Evolutionary conservation across 352 stramenopile genomes (phyloP).

Genomic region (Blastocystis sp.): DNA sequence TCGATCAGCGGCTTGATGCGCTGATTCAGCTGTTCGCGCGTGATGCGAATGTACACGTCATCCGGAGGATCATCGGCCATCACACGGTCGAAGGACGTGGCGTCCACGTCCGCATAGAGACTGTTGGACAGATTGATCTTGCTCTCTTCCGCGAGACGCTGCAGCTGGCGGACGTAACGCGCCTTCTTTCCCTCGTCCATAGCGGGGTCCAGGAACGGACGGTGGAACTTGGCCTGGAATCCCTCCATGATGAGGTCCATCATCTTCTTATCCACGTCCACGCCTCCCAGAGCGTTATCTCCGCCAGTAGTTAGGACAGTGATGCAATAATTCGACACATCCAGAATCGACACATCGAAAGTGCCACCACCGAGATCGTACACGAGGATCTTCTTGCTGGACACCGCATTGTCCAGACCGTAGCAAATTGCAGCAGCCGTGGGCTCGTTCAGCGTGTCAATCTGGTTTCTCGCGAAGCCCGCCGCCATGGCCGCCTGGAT

Average conservation of each 20-base stretch:
- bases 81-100: background rate
- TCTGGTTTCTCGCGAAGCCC: background rate
- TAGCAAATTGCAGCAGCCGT: conserved; percentile 53
- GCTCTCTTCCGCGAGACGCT: background rate
- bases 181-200: background rate
- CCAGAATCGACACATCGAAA: conserved; percentile 75
- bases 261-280: conserved; percentile 77
- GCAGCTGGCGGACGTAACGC: background rate
- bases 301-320: conserved; percentile 79
- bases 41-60: background rate
- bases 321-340: background rate
- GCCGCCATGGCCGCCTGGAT: conserved; percentile 15
- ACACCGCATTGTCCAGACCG: conserved; percentile 16
- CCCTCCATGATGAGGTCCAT: background rate
- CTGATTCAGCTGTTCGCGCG: background rate
- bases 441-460: conserved; percentile 59
- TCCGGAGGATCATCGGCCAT: background rate
- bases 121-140: background rate
- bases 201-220: background rate
- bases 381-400: conserved; percentile 70
- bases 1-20: background rate
- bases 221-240: background rate
- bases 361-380: conserved; percentile 78
- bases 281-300: conserved; percentile 83
- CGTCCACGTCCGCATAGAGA: background rate